A percentile compares a stretch with the other conserved stretches of the same genome.
Evolutionary conservation across 2,329 filamentous ascomycete species (phyloP).

Genomic region (Calonectria naviculata): DNA sequence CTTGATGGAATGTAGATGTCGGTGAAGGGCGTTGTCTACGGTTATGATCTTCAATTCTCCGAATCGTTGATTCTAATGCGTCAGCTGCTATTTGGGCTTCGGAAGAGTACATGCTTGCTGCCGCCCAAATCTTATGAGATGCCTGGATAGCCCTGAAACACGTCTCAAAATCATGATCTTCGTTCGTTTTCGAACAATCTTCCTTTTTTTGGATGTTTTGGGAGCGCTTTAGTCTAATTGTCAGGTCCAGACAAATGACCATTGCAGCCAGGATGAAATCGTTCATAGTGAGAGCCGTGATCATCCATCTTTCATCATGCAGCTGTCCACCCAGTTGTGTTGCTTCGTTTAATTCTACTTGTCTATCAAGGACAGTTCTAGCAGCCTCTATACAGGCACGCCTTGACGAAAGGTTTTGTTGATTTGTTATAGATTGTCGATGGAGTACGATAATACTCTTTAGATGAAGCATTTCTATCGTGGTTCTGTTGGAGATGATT

Average conservation of each 20-base stretch:
- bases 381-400: slow-evolving; percentile 42
- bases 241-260: slow-evolving; percentile 57
- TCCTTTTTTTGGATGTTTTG: not conserved
- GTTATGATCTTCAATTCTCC: slow-evolving; percentile 20
- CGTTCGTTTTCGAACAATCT: accelerated
- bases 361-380: slow-evolving; percentile 37
- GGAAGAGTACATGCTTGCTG: slow-evolving; percentile 3
- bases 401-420: slow-evolving; percentile 27
- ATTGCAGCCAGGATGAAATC: slow-evolving; percentile 64
- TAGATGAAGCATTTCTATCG: slow-evolving; percentile 44
- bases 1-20: not conserved
- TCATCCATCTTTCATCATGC: slow-evolving; percentile 56
- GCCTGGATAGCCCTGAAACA: slow-evolving; percentile 28
- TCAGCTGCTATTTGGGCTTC: slow-evolving; percentile 36
- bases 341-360: slow-evolving; percentile 45
- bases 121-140: slow-evolving; percentile 36
- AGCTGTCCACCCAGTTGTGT: slow-evolving; percentile 56
- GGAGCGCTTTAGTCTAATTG: slow-evolving; percentile 28
- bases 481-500: slow-evolving; percentile 40
- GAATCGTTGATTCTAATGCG: slow-evolving; percentile 32
- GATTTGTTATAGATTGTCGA: slow-evolving; percentile 37
- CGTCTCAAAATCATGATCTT: not conserved
- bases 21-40: accelerated
- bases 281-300: slow-evolving; percentile 56
- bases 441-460: slow-evolving; percentile 48